A percentile compares a stretch with the other conserved stretches of the same genome.
phyloP scores from a whole-genome alignment of 805 yeast genomes.

The Trichomonascus vanleenenianus region DNA sequence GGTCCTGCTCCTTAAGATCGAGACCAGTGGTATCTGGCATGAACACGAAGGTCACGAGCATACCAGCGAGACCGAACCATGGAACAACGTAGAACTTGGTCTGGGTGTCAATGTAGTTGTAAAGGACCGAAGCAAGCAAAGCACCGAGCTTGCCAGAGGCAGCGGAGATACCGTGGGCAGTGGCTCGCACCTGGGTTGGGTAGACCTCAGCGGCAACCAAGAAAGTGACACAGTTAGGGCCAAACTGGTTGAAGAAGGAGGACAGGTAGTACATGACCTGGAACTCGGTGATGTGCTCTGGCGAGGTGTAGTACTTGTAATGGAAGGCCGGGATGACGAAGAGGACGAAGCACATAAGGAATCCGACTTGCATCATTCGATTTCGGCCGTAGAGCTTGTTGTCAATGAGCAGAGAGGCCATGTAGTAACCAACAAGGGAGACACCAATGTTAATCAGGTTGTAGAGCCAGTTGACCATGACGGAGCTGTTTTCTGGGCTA shows the following conservation, averaged over 20 bases:
- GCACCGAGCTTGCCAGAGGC: conserved; percentile 59
- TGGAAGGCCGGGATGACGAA: conserved; percentile 51
- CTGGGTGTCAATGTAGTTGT: conserved; percentile 27
- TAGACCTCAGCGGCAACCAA: conserved; percentile 53
- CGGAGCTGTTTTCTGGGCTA: conserved; percentile 26
- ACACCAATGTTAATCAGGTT: conserved; percentile 38
- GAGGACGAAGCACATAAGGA: conserved; percentile 43
- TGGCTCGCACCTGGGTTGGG: conserved; percentile 57
- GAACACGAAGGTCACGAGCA: conserved; percentile 24
- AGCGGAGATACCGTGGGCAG: conserved; percentile 57
- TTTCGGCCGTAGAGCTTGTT: conserved; percentile 41
- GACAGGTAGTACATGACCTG: conserved; percentile 49
- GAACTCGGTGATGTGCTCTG: conserved; percentile 26
- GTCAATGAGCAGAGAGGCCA: conserved; percentile 45
- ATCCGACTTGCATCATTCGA: conserved; percentile 46
- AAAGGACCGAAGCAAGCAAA: conserved; percentile 38
- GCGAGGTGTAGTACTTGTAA: conserved; percentile 25
- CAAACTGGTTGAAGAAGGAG: conserved; percentile 56
- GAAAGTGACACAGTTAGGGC: conserved; percentile 56
- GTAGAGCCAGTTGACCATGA: conserved; percentile 50
- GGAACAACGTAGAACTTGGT: conserved; percentile 28
- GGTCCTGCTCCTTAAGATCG: conserved; percentile 28
- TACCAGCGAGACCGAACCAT: conserved; percentile 30
- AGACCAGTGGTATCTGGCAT: conserved; percentile 30
- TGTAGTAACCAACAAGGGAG: conserved; percentile 56